These are phyloP conservation scores for Sanghuangporus weigelae DNA, from an alignment of 1,284 basidiomycete species.

Conservation along the genomic window DNA sequence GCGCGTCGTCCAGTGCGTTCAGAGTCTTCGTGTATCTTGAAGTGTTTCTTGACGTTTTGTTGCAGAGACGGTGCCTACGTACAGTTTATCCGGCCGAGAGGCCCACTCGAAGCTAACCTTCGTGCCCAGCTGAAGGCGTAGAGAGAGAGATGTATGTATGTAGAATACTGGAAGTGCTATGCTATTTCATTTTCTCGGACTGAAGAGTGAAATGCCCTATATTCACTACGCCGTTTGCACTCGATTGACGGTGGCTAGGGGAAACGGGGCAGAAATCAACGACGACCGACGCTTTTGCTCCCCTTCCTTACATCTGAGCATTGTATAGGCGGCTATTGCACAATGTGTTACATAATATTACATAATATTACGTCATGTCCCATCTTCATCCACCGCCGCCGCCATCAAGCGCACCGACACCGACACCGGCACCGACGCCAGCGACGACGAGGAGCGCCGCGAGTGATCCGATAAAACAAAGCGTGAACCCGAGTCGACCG, in stretches of 20 bases:
- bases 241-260: conserved; percentile 69
- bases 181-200: neutral
- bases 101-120: conserved; percentile 80
- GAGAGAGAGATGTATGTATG: conserved; percentile 16
- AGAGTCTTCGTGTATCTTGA: neutral
- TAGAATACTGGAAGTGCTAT: conserved; percentile 14
- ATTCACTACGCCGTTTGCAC: conserved; percentile 69
- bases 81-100: conserved; percentile 87
- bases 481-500: no score
- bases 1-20: conserved; percentile 77
- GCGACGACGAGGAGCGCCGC: no score
- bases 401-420: no score
- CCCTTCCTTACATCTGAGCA: neutral
- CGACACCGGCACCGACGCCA: no score
- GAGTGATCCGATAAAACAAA: no score
- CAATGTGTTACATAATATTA: neutral
- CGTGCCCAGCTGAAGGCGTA: conserved; percentile 74
- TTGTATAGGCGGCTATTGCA: neutral
- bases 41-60: conserved; percentile 1
- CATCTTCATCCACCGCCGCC: neutral
- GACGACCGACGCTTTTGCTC: neutral
- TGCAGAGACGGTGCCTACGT: conserved; percentile 79
- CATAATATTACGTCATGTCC: neutral
- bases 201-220: conserved; percentile 32
- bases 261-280: conserved; percentile 71